Conservation (phyloP, 2,329 filamentous ascomycete genomes). For the Diplocarpon mali region DNA sequence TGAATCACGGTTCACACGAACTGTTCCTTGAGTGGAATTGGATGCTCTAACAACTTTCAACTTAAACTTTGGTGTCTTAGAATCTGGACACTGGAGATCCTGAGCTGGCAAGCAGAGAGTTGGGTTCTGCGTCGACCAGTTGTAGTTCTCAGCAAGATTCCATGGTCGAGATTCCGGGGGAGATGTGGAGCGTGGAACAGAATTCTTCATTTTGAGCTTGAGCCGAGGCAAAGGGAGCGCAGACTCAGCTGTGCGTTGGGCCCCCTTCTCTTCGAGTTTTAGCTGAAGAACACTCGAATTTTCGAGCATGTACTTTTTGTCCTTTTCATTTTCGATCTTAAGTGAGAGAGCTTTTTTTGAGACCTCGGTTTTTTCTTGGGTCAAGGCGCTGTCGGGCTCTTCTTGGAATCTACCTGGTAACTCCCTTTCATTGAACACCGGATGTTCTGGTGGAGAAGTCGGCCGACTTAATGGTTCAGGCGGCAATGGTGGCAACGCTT, state of each 20-base stretch:
- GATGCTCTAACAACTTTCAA: constrained; percentile 24
- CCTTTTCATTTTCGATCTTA: background rate
- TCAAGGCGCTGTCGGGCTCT: background rate
- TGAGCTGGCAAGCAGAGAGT: constrained; percentile 4
- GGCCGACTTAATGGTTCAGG: constrained; percentile 11
- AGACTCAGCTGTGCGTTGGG: background rate
- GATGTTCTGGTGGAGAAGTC: constrained; percentile 1
- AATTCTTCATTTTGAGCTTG: constrained; percentile 20
- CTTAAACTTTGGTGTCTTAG: constrained; percentile 21
- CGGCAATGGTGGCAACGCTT: constrained; percentile 25
- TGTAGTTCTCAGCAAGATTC: constrained; percentile 19
- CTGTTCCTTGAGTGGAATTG: constrained; percentile 21
- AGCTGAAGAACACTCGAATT: background rate
- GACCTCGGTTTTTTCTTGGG: background rate
- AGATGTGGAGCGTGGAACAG: constrained; percentile 10
- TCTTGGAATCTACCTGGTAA: constrained; percentile 7
- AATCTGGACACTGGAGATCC: constrained; percentile 1
- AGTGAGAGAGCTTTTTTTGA: background rate
- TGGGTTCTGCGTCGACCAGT: constrained; percentile 13
- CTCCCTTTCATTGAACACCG: background rate
- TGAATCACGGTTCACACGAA: constrained; percentile 21
- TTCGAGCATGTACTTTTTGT: background rate
- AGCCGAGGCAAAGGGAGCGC: constrained; percentile 17
- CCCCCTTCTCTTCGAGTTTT: background rate
- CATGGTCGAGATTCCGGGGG: constrained; percentile 12